A percentile compares a stretch with the other conserved stretches of the same genome.
phyloP scores from a whole-genome alignment of 306 rosid genomes.

The Styphnolobium japonicum region DNA sequence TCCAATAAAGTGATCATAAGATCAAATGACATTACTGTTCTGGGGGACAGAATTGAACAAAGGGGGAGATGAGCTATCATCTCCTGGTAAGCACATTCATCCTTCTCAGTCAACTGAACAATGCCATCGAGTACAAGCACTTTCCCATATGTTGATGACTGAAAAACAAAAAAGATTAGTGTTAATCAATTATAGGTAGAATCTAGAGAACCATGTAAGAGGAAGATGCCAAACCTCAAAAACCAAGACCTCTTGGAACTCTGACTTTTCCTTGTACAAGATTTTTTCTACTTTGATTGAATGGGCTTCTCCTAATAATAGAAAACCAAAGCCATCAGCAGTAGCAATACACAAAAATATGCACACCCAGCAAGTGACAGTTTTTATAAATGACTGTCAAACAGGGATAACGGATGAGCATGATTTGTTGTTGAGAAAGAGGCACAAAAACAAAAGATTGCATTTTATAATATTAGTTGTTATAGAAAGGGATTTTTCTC shows the following conservation, averaged over 20 bases:
- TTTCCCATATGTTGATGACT: slow-evolving; percentile 87
- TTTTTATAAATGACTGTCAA: background rate
- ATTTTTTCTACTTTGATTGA: slow-evolving; percentile 72
- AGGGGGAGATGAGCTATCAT: slow-evolving; percentile 98
- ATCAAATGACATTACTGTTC: slow-evolving; percentile 51
- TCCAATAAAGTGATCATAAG: background rate
- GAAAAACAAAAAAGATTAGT: slow-evolving; percentile 26
- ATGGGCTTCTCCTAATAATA: slow-evolving; percentile 80
- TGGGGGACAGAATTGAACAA: slow-evolving; percentile 85
- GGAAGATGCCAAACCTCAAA: slow-evolving; percentile 67
- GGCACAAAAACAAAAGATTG: background rate
- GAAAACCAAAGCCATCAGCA: slow-evolving; percentile 14
- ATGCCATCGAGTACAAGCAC: slow-evolving; percentile 98
- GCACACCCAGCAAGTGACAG: background rate
- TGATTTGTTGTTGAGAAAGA: background rate
- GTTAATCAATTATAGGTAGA: slow-evolving; percentile 12
- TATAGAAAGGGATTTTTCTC: background rate
- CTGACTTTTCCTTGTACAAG: slow-evolving; percentile 71
- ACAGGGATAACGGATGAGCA: background rate
- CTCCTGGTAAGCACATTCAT: slow-evolving; percentile 99
- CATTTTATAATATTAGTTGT: background rate
- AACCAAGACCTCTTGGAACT: slow-evolving; percentile 88
- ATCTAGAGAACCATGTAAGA: slow-evolving; percentile 21
- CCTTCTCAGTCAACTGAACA: slow-evolving; percentile 93
- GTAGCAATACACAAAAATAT: background rate